Conservation (phyloP, 495 filamentous ascomycete genomes). For the Penicillium maclennaniae region DNA sequence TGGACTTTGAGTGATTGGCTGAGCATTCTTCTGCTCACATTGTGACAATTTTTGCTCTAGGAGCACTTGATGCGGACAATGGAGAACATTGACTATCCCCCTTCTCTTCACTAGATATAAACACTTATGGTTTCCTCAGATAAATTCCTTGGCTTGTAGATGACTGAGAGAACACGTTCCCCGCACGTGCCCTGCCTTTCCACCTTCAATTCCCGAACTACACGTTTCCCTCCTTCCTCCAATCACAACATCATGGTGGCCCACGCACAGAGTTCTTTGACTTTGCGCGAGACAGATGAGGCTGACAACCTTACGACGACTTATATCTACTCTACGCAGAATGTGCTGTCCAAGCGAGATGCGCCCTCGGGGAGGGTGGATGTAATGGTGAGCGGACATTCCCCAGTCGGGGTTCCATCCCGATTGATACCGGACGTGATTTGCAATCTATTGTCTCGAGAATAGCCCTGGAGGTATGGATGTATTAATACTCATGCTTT, state of each 20-base stretch:
- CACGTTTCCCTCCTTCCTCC: background rate
- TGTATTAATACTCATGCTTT: background rate
- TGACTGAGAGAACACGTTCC: background rate
- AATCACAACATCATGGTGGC: conserved; percentile 21
- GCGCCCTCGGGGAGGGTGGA: conserved; percentile 27
- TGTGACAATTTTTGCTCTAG: conserved; percentile 27
- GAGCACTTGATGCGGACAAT: conserved; percentile 14
- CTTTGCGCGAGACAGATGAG: conserved; percentile 40
- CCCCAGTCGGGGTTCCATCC: background rate
- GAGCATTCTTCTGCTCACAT: conserved; percentile 7
- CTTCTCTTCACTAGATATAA: background rate
- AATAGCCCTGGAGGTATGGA: background rate
- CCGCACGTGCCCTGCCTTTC: conserved; percentile 9
- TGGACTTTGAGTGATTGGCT: conserved; percentile 6
- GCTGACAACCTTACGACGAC: conserved; percentile 33
- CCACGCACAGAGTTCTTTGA: conserved; percentile 9
- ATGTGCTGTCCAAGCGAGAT: background rate
- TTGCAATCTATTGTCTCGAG: background rate
- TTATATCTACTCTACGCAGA: conserved; percentile 33
- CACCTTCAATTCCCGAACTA: conserved; percentile 1
- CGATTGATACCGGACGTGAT: background rate
- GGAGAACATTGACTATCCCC: background rate
- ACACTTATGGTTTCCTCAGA: background rate
- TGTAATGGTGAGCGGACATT: conserved; percentile 27
- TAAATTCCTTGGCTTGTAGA: background rate